Evolutionary conservation across 225 moss, liverwort and hornwort species (phyloP).

Genomic region (Takakia lepidozioides): DNA sequence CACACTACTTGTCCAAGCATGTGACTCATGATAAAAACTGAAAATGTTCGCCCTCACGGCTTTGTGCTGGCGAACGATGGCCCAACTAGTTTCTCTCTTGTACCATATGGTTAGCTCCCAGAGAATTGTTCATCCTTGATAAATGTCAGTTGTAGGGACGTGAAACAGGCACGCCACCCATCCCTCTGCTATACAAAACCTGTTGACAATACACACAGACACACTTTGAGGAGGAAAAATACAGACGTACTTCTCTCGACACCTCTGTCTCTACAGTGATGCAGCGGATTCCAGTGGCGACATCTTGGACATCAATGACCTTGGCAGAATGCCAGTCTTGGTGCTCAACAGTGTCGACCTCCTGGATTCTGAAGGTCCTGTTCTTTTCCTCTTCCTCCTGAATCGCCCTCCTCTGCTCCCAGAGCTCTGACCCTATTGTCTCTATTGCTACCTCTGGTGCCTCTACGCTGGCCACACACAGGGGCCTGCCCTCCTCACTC

Average conservation of each 20-base stretch:
- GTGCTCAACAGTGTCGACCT: constrained; percentile 33
- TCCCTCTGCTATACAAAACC: no score
- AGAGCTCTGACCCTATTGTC: constrained; percentile 23
- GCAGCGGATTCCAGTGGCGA: constrained; percentile 62
- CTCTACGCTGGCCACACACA: constrained; percentile 13
- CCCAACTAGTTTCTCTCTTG: no score
- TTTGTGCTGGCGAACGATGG: no score
- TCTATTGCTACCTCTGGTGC: constrained; percentile 22
- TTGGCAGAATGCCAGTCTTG: constrained; percentile 58
- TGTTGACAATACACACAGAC: no score
- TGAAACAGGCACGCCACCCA: no score
- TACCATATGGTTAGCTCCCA: no score
- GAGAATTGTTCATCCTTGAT: no score
- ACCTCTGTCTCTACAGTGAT: constrained; percentile 67
- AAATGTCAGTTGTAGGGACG: no score
- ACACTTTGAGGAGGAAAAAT: no score
- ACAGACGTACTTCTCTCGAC: constrained; percentile 83
- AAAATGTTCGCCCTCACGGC: no score
- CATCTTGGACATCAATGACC: constrained; percentile 48
- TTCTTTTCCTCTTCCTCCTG: constrained; percentile 32
- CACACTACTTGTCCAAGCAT: no score
- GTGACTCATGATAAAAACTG: no score
- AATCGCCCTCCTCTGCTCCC: constrained; percentile 40
- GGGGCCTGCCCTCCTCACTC: constrained; percentile 5
- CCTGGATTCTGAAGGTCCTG: constrained; percentile 36